phyloP scores from a whole-genome alignment of 805 yeast genomes.

The Metschnikowia gelsemii region DNA sequence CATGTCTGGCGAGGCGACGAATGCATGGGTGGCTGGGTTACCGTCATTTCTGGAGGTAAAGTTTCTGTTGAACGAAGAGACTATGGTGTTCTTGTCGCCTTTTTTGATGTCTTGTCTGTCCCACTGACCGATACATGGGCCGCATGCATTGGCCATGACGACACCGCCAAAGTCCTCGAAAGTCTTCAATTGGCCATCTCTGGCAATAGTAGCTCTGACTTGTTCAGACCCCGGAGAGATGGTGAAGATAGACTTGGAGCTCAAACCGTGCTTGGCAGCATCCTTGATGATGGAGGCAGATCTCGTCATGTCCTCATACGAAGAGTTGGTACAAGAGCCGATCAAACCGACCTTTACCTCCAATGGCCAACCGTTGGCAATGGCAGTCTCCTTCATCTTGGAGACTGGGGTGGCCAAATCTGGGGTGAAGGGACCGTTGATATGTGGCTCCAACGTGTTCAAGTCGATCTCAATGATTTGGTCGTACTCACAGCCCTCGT shows the following conservation, averaged over 20 bases:
- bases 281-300: slow-evolving; percentile 89
- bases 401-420: slow-evolving; percentile 96
- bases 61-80: slow-evolving; percentile 96
- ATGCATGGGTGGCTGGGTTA: slow-evolving; percentile 95
- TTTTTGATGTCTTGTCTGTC: slow-evolving; percentile 90
- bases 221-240: slow-evolving; percentile 99
- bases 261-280: slow-evolving; percentile 87
- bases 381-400: slow-evolving; percentile 78
- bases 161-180: slow-evolving; percentile 91
- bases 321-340: slow-evolving; percentile 98
- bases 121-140: slow-evolving; percentile 99
- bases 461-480: slow-evolving; percentile 89
- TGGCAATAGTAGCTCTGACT: slow-evolving; percentile 95
- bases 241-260: slow-evolving; percentile 86
- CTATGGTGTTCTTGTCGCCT: slow-evolving; percentile 95
- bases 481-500: slow-evolving; percentile 91
- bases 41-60: slow-evolving; percentile 98
- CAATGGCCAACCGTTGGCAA: slow-evolving; percentile 86
- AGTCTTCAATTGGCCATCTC: slow-evolving; percentile 89
- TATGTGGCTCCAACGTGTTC: slow-evolving; percentile 87
- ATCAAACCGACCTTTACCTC: slow-evolving; percentile 92
- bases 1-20: slow-evolving; percentile 95
- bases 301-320: slow-evolving; percentile 97
- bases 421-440: slow-evolving; percentile 98
- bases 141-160: slow-evolving; percentile 97